Conservation (phyloP, 108 stramenopile species). For the Skeletonema menzelii region DNA sequence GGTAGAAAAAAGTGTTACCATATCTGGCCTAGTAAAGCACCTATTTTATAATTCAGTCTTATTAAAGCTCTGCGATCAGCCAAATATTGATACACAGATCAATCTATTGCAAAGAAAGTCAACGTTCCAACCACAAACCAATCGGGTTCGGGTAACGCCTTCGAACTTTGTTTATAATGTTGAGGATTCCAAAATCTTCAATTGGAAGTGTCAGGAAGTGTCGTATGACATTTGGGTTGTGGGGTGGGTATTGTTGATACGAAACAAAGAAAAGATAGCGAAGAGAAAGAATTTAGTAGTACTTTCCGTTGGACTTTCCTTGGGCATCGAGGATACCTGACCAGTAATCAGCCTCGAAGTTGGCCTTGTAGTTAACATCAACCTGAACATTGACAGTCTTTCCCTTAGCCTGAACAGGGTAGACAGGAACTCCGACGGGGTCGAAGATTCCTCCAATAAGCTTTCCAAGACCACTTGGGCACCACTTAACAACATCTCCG, state of each 20-base stretch:
- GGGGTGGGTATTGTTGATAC: not conserved
- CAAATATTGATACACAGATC: not conserved
- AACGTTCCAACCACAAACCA: not conserved
- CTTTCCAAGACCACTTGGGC: conserved; percentile 91
- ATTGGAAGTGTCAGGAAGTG: not conserved
- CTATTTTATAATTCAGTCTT: conserved; percentile 19
- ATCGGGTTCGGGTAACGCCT: not conserved
- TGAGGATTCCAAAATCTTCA: not conserved
- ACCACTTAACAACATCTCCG: conserved; percentile 91
- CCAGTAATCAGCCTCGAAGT: conserved; percentile 98
- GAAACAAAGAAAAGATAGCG: not conserved
- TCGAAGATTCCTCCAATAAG: conserved; percentile 94
- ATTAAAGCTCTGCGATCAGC: conserved; percentile 8
- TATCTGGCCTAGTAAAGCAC: conserved; percentile 1
- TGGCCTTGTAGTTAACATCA: conserved; percentile 97
- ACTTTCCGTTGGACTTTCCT: conserved; percentile 97
- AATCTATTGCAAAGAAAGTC: conserved; percentile 9
- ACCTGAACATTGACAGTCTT: conserved; percentile 91
- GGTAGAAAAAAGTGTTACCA: no score
- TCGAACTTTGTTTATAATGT: conserved; percentile 1
- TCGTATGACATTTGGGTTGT: conserved; percentile 2
- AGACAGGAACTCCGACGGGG: conserved; percentile 90
- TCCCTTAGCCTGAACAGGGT: conserved; percentile 90
- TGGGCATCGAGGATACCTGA: conserved; percentile 96
- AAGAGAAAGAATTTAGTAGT: conserved; percentile 84